Percentiles rank a stretch among this genome's conserved stretches.
Conservation (phyloP, 2,329 filamentous ascomycete genomes). For the Davidsoniella neocaledoniae region DNA sequence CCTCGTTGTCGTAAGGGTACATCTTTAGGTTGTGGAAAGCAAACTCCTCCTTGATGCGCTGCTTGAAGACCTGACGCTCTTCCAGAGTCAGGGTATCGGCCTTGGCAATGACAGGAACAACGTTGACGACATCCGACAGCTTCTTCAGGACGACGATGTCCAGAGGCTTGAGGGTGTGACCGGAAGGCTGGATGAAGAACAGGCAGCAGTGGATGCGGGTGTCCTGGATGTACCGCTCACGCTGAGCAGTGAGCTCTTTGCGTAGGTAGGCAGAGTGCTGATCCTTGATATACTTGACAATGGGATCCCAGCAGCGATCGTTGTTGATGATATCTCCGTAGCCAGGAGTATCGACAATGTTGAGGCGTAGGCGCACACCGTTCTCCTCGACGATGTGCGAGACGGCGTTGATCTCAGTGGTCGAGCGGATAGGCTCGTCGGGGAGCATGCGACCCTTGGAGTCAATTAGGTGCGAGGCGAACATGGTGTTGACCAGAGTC, state of each 20-base stretch:
- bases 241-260: slow-evolving; percentile 97
- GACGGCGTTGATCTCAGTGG: slow-evolving; percentile 93
- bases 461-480: slow-evolving; percentile 97
- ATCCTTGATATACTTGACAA: slow-evolving; percentile 99
- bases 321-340: slow-evolving; percentile 99
- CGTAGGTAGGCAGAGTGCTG: slow-evolving; percentile 98
- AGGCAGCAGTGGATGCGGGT: slow-evolving; percentile 98
- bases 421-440: slow-evolving; percentile 83
- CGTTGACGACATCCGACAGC: slow-evolving; percentile 96
- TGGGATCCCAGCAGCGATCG: slow-evolving; percentile 99
- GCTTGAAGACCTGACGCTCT: slow-evolving; percentile 93
- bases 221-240: slow-evolving; percentile 97
- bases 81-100: slow-evolving; percentile 90
- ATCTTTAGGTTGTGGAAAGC: slow-evolving; percentile 99
- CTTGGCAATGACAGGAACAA: slow-evolving; percentile 97
- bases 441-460: slow-evolving; percentile 90
- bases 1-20: slow-evolving; percentile 99
- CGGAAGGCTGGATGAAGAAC: slow-evolving; percentile 98
- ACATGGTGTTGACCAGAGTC: slow-evolving; percentile 99
- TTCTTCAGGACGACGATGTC: slow-evolving; percentile 99
- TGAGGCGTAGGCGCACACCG: slow-evolving; percentile 87
- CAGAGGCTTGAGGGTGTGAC: slow-evolving; percentile 96
- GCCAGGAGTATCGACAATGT: slow-evolving; percentile 97
- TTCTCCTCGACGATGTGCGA: slow-evolving; percentile 99
- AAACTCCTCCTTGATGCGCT: slow-evolving; percentile 99